Evolutionary conservation across 352 stramenopile species (phyloP).

Genomic region (Pythium dissimile): DNA sequence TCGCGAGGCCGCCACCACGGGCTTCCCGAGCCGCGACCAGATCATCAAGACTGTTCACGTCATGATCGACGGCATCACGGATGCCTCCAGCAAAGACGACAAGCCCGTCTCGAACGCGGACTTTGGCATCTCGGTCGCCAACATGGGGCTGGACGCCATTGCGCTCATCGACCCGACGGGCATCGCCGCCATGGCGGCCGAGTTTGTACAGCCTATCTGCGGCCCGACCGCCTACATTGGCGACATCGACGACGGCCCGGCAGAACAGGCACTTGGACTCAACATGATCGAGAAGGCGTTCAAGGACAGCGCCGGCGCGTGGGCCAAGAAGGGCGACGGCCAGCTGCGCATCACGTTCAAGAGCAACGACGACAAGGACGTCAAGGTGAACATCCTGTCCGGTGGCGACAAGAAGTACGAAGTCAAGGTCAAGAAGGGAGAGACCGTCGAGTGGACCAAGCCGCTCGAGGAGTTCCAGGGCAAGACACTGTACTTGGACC

Average conservation of each 20-base stretch:
- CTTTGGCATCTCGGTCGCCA: slow-evolving; percentile 39
- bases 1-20: slow-evolving; percentile 27
- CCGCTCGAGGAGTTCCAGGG: slow-evolving; percentile 31
- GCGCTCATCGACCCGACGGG: slow-evolving; percentile 42
- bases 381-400: slow-evolving; percentile 49
- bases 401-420: slow-evolving; percentile 39
- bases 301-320: slow-evolving; percentile 31
- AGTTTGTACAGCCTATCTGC: slow-evolving; percentile 57
- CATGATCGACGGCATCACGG: slow-evolving; percentile 44
- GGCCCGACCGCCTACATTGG: slow-evolving; percentile 44
- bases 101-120: slow-evolving; percentile 29
- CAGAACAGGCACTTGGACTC: slow-evolving; percentile 39
- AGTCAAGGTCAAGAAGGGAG: slow-evolving; percentile 33
- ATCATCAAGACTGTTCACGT: slow-evolving; percentile 39
- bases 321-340: slow-evolving; percentile 33
- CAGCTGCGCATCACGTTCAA: slow-evolving; percentile 37
- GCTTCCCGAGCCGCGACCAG: slow-evolving; percentile 28
- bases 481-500: slow-evolving; percentile 70
- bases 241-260: slow-evolving; percentile 44
- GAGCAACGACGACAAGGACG: slow-evolving; percentile 43
- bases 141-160: slow-evolving; percentile 43
- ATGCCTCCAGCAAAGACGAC: slow-evolving; percentile 32
- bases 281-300: slow-evolving; percentile 38
- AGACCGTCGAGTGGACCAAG: slow-evolving; percentile 33
- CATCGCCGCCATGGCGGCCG: slow-evolving; percentile 30